Base-by-base conservation (phyloP, 106 monocot genomes). In the Apostasia shenzhenica region DNA sequence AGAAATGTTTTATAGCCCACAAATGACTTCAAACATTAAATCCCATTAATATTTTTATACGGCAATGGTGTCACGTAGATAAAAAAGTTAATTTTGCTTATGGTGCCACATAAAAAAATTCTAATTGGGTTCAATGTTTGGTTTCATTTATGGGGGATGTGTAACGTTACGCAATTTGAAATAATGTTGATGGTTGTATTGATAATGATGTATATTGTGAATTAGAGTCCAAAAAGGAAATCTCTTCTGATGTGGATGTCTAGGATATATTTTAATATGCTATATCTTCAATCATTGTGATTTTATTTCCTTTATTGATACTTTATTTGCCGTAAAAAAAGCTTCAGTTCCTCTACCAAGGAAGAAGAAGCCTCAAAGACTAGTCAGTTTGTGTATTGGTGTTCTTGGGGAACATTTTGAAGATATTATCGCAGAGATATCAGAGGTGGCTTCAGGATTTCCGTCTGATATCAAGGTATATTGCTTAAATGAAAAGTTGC, bases 381-480 rank as follows among this genome's bases (percentile, higher is more conserved):
- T 95, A 70, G 82, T 95, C 14, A 88, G 81, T 60, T 81, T 95
- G 73, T 95, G 95, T 67, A 79, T 95, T 77, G 91, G 88, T 74
- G 67, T 91, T 14, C 77, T 95, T 70, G 95, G 91, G n/a, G 70
- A 82, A 78, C 80, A 91, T 82, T 67, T 95, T 12, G 91, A 95
- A 59, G 91, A 88, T 69, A 86, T 95, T 66, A 67, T 84, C 49
- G 67, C 60, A 42, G 88, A 91, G 70, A 78, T 95, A 67, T 44
- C 70, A 55, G 88, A 88, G 46, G 82, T 91, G 61, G 72, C 82
- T 71, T 56, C 63, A 66, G 76, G 68, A 61, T 74, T 95, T 71
- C 88, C 95, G 5, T 11, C 83, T 57, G 84, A 91, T 50, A 79
- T 88, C 55, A 95, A 95, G 95, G 95, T 95, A 81, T 71, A 1